Percentiles rank a stretch among this genome's conserved stretches.
Conservation (phyloP, 2,329 filamentous ascomycete species). For the Cadophora sp. region DNA sequence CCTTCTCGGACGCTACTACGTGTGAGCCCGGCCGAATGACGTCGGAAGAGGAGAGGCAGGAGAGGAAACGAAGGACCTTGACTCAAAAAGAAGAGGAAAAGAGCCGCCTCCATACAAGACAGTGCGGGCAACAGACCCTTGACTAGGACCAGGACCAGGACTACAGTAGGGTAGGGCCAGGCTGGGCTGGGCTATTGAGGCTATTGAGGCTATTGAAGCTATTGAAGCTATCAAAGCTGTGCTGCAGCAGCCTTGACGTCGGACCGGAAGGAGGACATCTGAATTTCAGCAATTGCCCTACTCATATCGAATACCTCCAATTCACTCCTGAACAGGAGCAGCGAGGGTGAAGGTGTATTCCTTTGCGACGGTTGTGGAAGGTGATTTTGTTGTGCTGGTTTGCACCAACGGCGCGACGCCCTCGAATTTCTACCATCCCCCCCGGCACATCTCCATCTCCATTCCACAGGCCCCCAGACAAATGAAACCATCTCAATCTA, state of each 20-base stretch:
- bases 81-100: neutral
- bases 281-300: neutral
- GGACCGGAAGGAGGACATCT: neutral
- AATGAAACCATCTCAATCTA: neutral
- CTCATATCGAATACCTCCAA: neutral
- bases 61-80: neutral
- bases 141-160: too few relatives aligned
- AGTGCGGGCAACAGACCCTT: neutral
- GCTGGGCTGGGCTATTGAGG: neutral
- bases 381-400: neutral
- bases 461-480: neutral
- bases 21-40: constrained; percentile 13
- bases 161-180: too few relatives aligned
- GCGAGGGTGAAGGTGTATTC: neutral
- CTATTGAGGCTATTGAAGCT: neutral
- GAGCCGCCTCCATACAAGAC: neutral
- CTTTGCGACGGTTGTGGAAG: neutral
- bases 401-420: neutral
- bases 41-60: neutral
- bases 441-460: neutral
- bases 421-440: neutral
- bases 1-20: constrained; percentile 22
- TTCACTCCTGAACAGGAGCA: neutral
- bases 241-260: neutral
- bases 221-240: neutral